Percentiles rank a stretch among this genome's conserved stretches.
phyloP scores from a whole-genome alignment of 2,329 filamentous ascomycete genomes.

The Sphaerostilbella broomeana region DNA sequence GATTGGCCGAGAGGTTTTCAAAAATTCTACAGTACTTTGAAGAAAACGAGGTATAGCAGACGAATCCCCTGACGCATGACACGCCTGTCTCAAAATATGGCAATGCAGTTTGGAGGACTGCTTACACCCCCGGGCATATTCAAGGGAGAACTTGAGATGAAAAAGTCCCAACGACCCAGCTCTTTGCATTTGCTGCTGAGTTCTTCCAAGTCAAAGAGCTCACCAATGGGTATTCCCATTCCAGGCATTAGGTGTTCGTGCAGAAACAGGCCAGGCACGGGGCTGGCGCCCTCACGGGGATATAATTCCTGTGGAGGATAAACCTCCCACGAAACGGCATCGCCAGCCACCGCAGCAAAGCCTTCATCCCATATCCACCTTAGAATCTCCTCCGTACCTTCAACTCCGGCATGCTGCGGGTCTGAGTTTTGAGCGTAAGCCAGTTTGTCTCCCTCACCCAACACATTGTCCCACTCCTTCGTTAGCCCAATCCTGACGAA shows the following conservation, averaged over 20 bases:
- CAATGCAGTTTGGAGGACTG: constrained; percentile 38
- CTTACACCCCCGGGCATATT: constrained; percentile 41
- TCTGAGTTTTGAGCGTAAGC: constrained; percentile 34
- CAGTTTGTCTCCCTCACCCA: constrained; percentile 37
- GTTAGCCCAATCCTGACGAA: constrained; percentile 29
- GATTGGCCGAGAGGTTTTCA: constrained; percentile 24
- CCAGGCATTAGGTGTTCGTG: constrained; percentile 43
- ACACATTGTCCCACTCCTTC: constrained; percentile 23
- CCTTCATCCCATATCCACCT: constrained; percentile 2
- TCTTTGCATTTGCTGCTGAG: constrained; percentile 45
- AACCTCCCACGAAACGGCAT: constrained; percentile 1
- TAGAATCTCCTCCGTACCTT: constrained; percentile 3
- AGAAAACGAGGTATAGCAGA: constrained; percentile 1
- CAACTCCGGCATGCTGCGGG: constrained; percentile 18
- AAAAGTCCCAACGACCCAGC: constrained; percentile 42
- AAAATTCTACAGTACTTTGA: constrained; percentile 19
- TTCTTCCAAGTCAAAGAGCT: constrained; percentile 29
- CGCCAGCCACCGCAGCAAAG: constrained; percentile 5
- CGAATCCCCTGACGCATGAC: background rate
- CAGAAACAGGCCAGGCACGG: constrained; percentile 26
- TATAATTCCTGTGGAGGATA: constrained; percentile 26
- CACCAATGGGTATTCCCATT: constrained; percentile 40
- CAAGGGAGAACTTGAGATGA: constrained; percentile 41
- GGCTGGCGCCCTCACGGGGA: constrained; percentile 11
- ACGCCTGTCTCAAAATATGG: constrained; percentile 34